Percentiles rank a stretch among this genome's conserved stretches.
Conservation (phyloP, 495 filamentous ascomycete genomes). For the Penicillium nucicola region DNA sequence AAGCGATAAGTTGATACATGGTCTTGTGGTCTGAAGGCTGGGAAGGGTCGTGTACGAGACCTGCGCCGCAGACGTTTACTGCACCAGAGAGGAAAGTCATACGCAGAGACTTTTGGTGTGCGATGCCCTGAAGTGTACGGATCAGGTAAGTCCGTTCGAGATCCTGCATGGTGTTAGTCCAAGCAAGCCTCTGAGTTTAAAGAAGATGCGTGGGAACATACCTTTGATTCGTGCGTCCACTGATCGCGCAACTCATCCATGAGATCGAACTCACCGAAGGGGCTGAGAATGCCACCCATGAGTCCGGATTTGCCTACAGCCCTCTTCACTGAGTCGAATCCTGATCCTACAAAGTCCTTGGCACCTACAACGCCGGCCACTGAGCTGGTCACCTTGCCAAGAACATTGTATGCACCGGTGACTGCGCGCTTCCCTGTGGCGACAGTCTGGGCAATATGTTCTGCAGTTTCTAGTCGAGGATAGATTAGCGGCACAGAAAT, state of each 20-base stretch:
- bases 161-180: slow-evolving; percentile 48
- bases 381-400: slow-evolving; percentile 90
- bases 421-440: slow-evolving; percentile 95
- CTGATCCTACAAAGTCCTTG: slow-evolving; percentile 83
- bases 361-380: slow-evolving; percentile 93
- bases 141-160: slow-evolving; percentile 96
- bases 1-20: slow-evolving; percentile 97
- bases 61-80: slow-evolving; percentile 88
- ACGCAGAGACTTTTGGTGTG: slow-evolving; percentile 86
- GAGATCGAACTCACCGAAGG: slow-evolving; percentile 96
- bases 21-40: slow-evolving; percentile 94
- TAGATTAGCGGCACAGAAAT: slow-evolving; percentile 87
- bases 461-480: slow-evolving; percentile 84
- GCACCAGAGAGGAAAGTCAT: slow-evolving; percentile 96
- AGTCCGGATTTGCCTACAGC: slow-evolving; percentile 91
- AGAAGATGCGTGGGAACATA: slow-evolving; percentile 20
- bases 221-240: slow-evolving; percentile 97
- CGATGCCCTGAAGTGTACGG: slow-evolving; percentile 89
- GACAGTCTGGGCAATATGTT: slow-evolving; percentile 83
- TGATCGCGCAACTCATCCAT: slow-evolving; percentile 91
- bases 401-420: slow-evolving; percentile 89
- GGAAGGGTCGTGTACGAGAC: slow-evolving; percentile 88
- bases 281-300: slow-evolving; percentile 90
- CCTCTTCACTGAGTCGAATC: slow-evolving; percentile 91
- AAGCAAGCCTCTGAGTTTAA: not conserved